Evolutionary conservation across 2,329 filamentous ascomycete species (phyloP).

Genomic region (Arthrobotrys pseudoclavata): DNA sequence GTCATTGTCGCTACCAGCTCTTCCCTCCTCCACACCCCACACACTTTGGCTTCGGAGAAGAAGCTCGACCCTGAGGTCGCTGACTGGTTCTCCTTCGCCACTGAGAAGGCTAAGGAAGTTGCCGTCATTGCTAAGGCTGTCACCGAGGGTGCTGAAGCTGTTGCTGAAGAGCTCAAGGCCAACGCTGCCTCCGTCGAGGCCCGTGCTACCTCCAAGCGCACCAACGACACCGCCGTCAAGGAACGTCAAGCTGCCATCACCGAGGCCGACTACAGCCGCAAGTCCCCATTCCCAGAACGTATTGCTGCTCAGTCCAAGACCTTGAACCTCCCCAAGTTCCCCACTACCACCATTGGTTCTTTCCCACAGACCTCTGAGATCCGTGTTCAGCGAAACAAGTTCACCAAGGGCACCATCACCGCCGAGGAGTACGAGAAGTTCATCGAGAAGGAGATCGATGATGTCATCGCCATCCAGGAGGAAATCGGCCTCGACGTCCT

Average conservation of each 20-base stretch:
- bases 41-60: conserved; percentile 99
- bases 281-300: conserved; percentile 86
- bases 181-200: conserved; percentile 95
- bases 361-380: conserved; percentile 99
- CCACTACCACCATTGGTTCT: conserved; percentile 98
- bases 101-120: conserved; percentile 92
- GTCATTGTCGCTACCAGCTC: conserved; percentile 97
- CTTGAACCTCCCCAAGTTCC: conserved; percentile 95
- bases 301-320: conserved; percentile 90
- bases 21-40: conserved; percentile 97
- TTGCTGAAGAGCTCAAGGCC: conserved; percentile 90
- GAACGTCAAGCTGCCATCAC: conserved; percentile 92
- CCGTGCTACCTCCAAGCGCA: conserved; percentile 90
- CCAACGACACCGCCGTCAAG: conserved; percentile 98
- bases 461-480: conserved; percentile 96
- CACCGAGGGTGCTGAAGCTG: conserved; percentile 88
- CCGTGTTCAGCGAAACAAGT: conserved; percentile 94
- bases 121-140: conserved; percentile 96
- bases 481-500: conserved; percentile 97
- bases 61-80: conserved; percentile 92
- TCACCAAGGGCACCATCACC: conserved; percentile 98
- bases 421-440: conserved; percentile 95
- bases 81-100: conserved; percentile 99
- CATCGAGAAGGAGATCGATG: conserved; percentile 98
- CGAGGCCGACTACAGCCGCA: conserved; percentile 87